Base-by-base conservation (phyloP, 306 rosid species). In the Cucurbita pepo region DNA sequence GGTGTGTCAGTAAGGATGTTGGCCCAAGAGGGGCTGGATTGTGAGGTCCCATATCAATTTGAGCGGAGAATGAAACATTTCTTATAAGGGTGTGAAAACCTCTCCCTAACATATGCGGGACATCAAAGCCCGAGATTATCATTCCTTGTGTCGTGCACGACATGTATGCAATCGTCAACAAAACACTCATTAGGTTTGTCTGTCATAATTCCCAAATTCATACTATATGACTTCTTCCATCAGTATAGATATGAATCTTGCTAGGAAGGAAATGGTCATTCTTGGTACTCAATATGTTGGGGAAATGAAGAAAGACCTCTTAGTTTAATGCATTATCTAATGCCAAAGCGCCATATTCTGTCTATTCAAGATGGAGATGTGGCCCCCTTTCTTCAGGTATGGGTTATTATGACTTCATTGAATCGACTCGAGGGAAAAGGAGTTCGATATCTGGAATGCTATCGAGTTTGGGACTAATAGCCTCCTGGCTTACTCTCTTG, bases 211-310 rank as follows among this genome's bases (percentile, higher is more conserved):
- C 56, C 56, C 45, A 30, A 50, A 15, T 50, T 30, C 40, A 6
- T 47, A 30, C 83, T 83, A 88, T 87, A 90, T 92, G 98, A 88
- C 98, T 41, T 92, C 98, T 75, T 92, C 98, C 12, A 92, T 96
- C 44, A 90, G 96, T 82, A 66, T 90, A 72, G 98, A 92, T 73
- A 79, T 92, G 75, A 90, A 90, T 79, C 98, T 92, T 69, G 82
- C 81, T 75, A 84, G 98, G 81, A 87, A 82, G 79, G 98, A 92
- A 84, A 92, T 92, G 98, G 91, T 90, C 71, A 92, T 92, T 80
- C 90, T 92, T 55, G 98, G 98, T 71, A 92, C 98, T 0, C 98
- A 92, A 36, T 92, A 92, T 25, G 98, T 96, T 18, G 98, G 98
- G 77, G 98, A 92, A 81, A 92, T 90, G 98, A 92, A 92, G 86